These are phyloP conservation scores for Pichia scutulata DNA, from an alignment of 805 yeast genomes.

Conservation along the genomic window DNA sequence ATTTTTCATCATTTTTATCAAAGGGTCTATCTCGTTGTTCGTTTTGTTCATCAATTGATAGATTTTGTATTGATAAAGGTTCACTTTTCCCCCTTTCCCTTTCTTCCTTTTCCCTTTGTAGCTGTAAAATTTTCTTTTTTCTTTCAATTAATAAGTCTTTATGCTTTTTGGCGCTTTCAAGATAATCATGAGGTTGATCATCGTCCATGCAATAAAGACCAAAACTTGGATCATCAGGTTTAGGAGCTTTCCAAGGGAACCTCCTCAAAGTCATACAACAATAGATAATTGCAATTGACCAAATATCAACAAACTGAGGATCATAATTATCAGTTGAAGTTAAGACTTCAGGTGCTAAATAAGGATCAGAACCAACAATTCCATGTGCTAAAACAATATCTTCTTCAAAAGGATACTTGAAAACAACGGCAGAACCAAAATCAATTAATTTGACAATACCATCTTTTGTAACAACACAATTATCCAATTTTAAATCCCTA, in stretches of 20 bases:
- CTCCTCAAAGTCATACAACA: constrained; percentile 82
- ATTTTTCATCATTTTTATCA: constrained; percentile 5
- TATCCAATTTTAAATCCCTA: constrained; percentile 74
- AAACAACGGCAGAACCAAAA: constrained; percentile 79
- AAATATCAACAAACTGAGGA: constrained; percentile 72
- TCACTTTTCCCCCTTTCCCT: constrained; percentile 1
- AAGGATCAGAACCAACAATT: constrained; percentile 81
- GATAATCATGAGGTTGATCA: constrained; percentile 72
- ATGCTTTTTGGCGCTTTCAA: constrained; percentile 64
- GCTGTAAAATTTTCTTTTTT: constrained; percentile 37
- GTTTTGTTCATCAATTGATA: constrained; percentile 1
- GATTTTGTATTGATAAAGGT: not conserved
- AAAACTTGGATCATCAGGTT: constrained; percentile 60
- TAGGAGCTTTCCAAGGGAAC: constrained; percentile 85
- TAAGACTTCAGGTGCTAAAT: constrained; percentile 77
- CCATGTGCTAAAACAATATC: constrained; percentile 59
- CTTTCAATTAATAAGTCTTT: constrained; percentile 54
- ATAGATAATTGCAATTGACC: constrained; percentile 80
- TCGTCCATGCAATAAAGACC: constrained; percentile 57
- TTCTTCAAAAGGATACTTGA: constrained; percentile 65
- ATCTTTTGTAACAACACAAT: constrained; percentile 66
- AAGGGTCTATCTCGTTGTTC: not conserved
- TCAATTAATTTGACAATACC: constrained; percentile 76
- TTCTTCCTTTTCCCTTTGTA: constrained; percentile 19
- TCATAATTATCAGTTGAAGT: constrained; percentile 48